Conservation (phyloP, 768 basidiomycete genomes). For the Lactifluus piperatus region DNA sequence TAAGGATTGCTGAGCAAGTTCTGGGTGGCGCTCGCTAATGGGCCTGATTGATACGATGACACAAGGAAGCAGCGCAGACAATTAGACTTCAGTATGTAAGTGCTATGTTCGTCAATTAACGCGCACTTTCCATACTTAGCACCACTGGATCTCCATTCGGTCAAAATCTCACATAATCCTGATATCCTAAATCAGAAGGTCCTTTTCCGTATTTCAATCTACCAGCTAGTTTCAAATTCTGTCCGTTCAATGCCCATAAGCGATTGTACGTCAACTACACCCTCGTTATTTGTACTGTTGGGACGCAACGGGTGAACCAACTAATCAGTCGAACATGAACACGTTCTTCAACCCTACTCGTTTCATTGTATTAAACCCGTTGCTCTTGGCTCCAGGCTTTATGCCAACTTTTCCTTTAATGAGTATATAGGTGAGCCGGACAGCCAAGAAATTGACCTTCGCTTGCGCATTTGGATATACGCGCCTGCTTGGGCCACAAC, state of each 20-base stretch:
- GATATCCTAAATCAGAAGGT: background rate
- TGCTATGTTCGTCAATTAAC: too few relatives aligned
- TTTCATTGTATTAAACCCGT: background rate
- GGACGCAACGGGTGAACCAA: background rate
- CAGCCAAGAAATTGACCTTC: background rate
- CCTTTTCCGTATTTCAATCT: background rate
- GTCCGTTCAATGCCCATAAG: background rate
- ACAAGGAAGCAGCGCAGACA: background rate
- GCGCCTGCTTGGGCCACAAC: too few relatives aligned
- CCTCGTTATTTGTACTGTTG: too few relatives aligned
- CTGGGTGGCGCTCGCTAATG: background rate
- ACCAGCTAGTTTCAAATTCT: background rate
- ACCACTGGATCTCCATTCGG: background rate
- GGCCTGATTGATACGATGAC: background rate
- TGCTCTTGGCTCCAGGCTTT: background rate
- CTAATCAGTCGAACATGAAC: background rate
- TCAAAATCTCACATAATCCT: background rate
- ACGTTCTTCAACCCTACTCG: background rate
- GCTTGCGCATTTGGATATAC: background rate
- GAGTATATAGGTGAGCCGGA: constrained; percentile 9
- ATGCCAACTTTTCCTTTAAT: background rate
- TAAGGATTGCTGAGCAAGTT: background rate
- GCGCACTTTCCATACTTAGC: background rate
- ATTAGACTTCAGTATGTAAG: background rate
- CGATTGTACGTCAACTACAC: background rate